These are phyloP conservation scores for Linum usitatissimum DNA, from an alignment of 345 rosid species.

Conservation along the genomic window DNA sequence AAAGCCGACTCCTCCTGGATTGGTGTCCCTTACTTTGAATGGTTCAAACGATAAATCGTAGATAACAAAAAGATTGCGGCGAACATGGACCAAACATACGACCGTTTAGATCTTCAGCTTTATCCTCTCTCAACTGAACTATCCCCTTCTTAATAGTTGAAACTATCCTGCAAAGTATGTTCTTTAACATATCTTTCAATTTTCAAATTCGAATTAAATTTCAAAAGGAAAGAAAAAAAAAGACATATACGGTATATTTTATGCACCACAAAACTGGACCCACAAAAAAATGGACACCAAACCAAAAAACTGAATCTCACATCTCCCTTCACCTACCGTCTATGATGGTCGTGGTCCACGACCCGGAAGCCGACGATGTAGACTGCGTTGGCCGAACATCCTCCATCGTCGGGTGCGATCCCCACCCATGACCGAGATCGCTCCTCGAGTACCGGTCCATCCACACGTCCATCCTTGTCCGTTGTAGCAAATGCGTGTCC, in stretches of 20 bases:
- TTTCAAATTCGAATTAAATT: too few species aligned
- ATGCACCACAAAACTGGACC: too few species aligned
- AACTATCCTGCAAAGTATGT: too few species aligned
- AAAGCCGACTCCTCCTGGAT: too few species aligned
- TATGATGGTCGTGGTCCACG: slow-evolving; percentile 27
- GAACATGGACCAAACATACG: neutral
- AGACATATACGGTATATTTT: too few species aligned
- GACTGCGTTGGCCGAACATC: slow-evolving; percentile 24
- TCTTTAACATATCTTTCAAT: too few species aligned
- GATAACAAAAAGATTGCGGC: neutral
- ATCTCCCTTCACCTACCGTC: slow-evolving; percentile 32
- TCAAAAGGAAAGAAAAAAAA: too few species aligned
- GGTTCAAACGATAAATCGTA: too few species aligned
- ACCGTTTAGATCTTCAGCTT: neutral
- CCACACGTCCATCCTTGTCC: slow-evolving; percentile 28
- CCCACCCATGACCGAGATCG: slow-evolving; percentile 8
- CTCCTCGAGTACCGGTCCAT: slow-evolving; percentile 14
- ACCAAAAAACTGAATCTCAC: neutral
- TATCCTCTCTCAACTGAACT: neutral
- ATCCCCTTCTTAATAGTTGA: neutral
- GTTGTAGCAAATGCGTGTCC: slow-evolving; percentile 41
- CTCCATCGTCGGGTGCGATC: slow-evolving; percentile 41
- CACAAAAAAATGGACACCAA: too few species aligned
- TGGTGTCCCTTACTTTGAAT: too few species aligned
- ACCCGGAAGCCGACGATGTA: slow-evolving; percentile 28